Evolutionary conservation across 331 rosid species (phyloP), one percentile per base, ranked within the genome.

Genomic region (Rosa hybrid): DNA sequence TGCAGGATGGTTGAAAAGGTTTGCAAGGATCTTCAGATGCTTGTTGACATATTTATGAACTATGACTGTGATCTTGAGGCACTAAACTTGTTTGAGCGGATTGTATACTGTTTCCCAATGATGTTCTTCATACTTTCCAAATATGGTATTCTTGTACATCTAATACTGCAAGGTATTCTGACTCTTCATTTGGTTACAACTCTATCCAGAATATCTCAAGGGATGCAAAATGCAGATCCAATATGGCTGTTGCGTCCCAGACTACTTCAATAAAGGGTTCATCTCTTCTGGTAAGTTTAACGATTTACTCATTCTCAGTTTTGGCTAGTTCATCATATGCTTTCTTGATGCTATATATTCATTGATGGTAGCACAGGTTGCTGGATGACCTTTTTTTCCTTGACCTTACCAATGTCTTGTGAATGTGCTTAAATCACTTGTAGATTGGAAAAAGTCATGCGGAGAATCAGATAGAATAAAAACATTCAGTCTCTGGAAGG

Each of bases 1-100:
- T 90, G 86, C 91, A 95, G 99, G 96, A 90, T 93, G 96, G 86
- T 95, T 86, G 98, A 95, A 87, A 95, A 90, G 84, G 91, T 95
- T 71, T 91, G 98, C 65, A 95, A 88, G 89, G 98, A 95, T 85
- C 91, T 98, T 0, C 99, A 95, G 85, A 93, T 95, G 92, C 99
- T 95, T 81, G 98, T 95, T 81, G 99, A 95, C 87, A 89, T 95
- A 80, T 95, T 93, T 81, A 97, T 95, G 85, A 95, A 95, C 89
- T 95, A 95, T 83, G 99, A 95, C 81, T 95, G 99, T 89, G 99
- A 93, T 89, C 96, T 95, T 78, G 38, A 34, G 38, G 38, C 38
- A 34, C 38, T 3, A 0, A 34, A 34, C 38, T 34, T 34, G 38
- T 34, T 95, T 90, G 99, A 95, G 86, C 90, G 99, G 30, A 91